Evolutionary conservation across 257 asterid genomes (phyloP), one percentile per base, ranked within the genome.

Genomic region (Gentiana straminea): DNA sequence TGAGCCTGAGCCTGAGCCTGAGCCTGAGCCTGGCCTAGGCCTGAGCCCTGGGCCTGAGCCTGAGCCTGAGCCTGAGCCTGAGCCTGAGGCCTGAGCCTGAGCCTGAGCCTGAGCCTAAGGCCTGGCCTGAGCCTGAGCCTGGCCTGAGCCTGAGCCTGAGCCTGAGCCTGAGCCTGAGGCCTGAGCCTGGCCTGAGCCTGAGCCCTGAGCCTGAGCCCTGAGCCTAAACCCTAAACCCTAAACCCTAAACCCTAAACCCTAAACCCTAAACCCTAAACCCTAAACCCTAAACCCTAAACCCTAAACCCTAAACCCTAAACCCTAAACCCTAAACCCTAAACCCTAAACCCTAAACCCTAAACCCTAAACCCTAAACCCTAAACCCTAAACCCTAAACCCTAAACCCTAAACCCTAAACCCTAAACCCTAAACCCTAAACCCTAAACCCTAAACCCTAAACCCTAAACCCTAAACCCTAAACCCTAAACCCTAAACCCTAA

Each of bases 161-260:
- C 47, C 47, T 5, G 4, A 43, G 5, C 4, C 47, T 5, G 4
- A 43, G 5, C 4, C 47, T 5, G 4, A n/a, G n/a, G n/a, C n/a
- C n/a, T n/a, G n/a, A n/a, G n/a, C n/a, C n/a, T n/a, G n/a, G n/a
- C n/a, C n/a, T 4, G 5, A 50, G 4, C 13, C 54, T 15, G 4
- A 50, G n/a, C 13, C 54, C 54, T 50, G n/a, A 50, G n/a, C 54
- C 54, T 50, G n/a, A 50, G n/a, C 54, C 54, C 54, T 50, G n/a
- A 50, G n/a, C 54, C 54, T 50, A 50, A 50, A 50, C 54, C 54
- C 32, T 43, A 43, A 50, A 50, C 13, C 54, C 54, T 50, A 50
- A 50, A 50, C 54, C 54, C 32, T 43, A 43, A 50, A 50, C 13
- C 54, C 54, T 50, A 50, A 50, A 50, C 54, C 54, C 32, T 9